Conservation (phyloP, 352 stramenopile genomes). For the Globisporangium abappressorium region DNA sequence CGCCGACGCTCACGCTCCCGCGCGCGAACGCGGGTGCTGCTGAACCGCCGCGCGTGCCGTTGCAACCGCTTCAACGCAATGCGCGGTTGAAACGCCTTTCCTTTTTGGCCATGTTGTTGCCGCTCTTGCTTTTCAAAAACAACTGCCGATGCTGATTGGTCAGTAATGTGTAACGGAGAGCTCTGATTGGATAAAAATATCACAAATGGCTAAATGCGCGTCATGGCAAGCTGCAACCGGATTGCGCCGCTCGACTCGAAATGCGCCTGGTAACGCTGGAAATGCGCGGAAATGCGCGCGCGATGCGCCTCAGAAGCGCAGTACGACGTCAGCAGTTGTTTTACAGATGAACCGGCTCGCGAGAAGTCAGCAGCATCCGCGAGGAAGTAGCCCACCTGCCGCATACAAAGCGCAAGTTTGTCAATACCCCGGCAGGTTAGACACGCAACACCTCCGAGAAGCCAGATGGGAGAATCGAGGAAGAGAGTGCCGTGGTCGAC, state of each 20-base stretch:
- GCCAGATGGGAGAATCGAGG: background rate
- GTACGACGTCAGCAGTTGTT: constrained; percentile 51
- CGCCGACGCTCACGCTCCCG: background rate
- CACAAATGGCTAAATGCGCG: constrained; percentile 1
- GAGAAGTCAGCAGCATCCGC: background rate
- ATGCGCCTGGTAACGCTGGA: constrained; percentile 36
- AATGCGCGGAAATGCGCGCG: constrained; percentile 28
- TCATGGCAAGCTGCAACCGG: background rate
- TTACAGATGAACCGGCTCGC: background rate
- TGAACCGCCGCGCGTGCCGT: constrained; percentile 8
- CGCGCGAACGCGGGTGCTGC: background rate
- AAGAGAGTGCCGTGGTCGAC: no score
- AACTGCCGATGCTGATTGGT: background rate
- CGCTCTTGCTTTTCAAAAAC: background rate
- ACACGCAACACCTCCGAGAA: constrained; percentile 1
- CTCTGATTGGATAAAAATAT: background rate
- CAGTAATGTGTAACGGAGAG: background rate
- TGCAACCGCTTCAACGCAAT: constrained; percentile 10
- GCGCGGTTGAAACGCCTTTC: constrained; percentile 5
- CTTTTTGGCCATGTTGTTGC: background rate
- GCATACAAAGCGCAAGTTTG: background rate
- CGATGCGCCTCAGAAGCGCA: constrained; percentile 33
- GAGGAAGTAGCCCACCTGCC: constrained; percentile 61
- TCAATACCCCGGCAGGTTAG: background rate
- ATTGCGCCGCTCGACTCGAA: constrained; percentile 13